phyloP scores from a whole-genome alignment of 2,329 filamentous ascomycete species.

The Fusarium sp. region DNA sequence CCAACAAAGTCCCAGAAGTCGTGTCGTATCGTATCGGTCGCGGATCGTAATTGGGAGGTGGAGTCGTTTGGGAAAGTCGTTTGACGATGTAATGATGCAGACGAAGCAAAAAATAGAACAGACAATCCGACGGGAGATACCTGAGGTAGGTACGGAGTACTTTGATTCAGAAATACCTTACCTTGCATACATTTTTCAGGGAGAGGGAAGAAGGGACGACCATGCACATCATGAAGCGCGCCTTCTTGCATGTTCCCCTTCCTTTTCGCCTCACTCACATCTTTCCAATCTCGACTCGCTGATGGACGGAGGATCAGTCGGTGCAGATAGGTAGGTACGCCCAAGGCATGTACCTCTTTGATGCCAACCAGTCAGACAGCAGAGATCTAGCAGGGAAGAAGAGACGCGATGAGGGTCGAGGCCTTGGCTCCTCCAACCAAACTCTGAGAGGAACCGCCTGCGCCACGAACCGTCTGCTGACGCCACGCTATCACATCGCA shows the following conservation, averaged over 20 bases:
- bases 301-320: conserved; percentile 13
- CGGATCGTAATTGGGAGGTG: conserved; percentile 36
- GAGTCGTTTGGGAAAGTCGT: conserved; percentile 17
- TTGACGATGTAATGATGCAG: conserved; percentile 31
- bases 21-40: conserved; percentile 39
- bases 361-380: conserved; percentile 9
- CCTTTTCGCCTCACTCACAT: conserved; percentile 21
- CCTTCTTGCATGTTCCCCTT: conserved; percentile 2
- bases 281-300: conserved; percentile 16
- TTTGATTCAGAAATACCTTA: background rate
- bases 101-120: conserved; percentile 3
- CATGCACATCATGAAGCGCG: conserved; percentile 12
- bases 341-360: conserved; percentile 13
- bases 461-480: conserved; percentile 27
- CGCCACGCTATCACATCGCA: conserved; percentile 33
- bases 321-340: conserved; percentile 20
- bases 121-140: background rate
- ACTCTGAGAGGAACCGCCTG: conserved; percentile 14
- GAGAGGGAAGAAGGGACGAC: background rate
- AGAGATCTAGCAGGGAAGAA: conserved; percentile 12
- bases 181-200: too few relatives aligned
- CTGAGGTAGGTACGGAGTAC: background rate
- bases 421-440: conserved; percentile 21
- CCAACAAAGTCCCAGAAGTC: conserved; percentile 17
- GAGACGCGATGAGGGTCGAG: conserved; percentile 4